Base-by-base conservation (phyloP, 1,284 basidiomycete species). In the Pyrrhoderma noxium region DNA sequence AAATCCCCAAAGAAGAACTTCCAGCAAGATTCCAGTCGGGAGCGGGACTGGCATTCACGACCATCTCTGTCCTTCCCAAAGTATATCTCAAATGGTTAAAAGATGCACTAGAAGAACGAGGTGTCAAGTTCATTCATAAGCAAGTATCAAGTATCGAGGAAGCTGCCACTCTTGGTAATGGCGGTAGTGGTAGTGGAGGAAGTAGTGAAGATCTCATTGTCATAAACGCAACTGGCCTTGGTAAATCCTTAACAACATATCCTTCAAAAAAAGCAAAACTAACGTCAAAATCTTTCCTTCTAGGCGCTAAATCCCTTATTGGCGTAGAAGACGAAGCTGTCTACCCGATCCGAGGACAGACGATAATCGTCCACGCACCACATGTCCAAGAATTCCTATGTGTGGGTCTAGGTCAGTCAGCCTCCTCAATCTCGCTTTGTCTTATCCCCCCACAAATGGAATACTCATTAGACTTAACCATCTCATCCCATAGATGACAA, bases 331-430 rank as follows among this genome's bases (percentile, higher is more conserved):
- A 92, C 62, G 70, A 72, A 48, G 67, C 69, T 14, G 74, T 93
- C 19, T 81, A 80, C 62, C 92, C 93, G 0, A 78, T 93, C 48
- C 76, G 90, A 39, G 93, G 93, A 0, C 93, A 96, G 67, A 93
- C 89, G 0, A 79, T 93, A 8, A 67, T 91, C 22, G 71, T 91
- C 11, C 68, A 77, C 49, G 86, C 89, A 0, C 90, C 91, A 1
- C 79, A 65, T 23, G 60, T 76, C 51, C 67, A 68, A 34, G 70
- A 76, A 49, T 71, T 65, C 53, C 45, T 73, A 35, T 8, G 21
- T 9, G 35, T 38, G 21, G 38, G n/a, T 5, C 38, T 40, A 40
- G 38, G n/a, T 22, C 21, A 22, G 21, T 14, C 35, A 37, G 16
- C 35, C 11, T 37, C 35, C 35, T 37, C 35, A 9, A 16, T 9